These are phyloP conservation scores for Fusarium beomiforme DNA, from an alignment of 2,329 filamentous ascomycete genomes.

Conservation along the genomic window DNA sequence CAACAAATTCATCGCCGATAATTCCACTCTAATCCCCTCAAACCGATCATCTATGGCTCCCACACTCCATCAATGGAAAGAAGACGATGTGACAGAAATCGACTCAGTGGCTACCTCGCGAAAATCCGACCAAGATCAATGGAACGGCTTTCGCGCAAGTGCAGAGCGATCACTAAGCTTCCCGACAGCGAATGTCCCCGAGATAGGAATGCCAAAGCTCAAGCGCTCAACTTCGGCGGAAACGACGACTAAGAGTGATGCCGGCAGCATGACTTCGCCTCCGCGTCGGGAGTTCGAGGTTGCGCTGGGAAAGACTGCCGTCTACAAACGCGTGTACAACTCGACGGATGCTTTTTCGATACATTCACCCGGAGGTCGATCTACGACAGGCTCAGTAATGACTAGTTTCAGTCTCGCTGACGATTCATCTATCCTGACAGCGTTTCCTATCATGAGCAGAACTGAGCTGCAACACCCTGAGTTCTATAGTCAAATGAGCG, in stretches of 20 bases:
- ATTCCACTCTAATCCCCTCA: neutral
- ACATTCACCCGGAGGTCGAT: neutral
- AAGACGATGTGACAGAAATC: neutral
- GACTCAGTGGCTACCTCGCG: neutral
- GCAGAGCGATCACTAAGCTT: conserved; percentile 13
- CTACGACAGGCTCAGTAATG: conserved; percentile 2
- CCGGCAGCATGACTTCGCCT: neutral
- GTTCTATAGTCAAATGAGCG: conserved; percentile 10
- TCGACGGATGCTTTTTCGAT: conserved; percentile 4
- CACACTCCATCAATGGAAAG: neutral
- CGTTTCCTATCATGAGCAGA: conserved; percentile 21
- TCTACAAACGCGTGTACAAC: conserved; percentile 17
- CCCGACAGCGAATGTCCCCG: neutral
- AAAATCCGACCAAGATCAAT: neutral
- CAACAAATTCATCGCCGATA: conserved; percentile 19
- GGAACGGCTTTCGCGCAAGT: neutral
- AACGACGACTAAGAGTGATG: neutral
- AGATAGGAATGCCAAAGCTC: neutral
- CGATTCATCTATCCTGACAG: conserved; percentile 9
- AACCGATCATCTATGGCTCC: conserved; percentile 1
- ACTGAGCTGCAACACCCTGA: conserved; percentile 12
- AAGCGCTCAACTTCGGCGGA: conserved; percentile 12
- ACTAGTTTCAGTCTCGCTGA: conserved; percentile 18
- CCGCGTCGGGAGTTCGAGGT: neutral
- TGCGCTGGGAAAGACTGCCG: neutral